Conservation (phyloP, 208 protist genomes). For the Endotrypanum monterogeii region DNA sequence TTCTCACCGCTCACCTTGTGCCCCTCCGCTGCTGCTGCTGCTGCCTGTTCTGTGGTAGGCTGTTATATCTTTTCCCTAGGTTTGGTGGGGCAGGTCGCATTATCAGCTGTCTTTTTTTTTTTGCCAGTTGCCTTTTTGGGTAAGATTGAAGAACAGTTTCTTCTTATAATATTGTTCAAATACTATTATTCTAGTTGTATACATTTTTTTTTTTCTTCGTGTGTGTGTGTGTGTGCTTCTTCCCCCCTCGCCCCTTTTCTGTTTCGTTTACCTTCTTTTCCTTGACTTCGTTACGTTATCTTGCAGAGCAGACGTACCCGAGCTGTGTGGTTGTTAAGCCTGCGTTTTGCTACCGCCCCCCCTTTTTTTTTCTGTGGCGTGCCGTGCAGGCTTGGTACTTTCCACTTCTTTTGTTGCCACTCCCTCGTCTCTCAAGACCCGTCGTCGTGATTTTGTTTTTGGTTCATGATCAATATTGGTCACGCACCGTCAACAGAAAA, state of each 20-base stretch:
- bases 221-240: not conserved
- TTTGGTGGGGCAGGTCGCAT: not conserved
- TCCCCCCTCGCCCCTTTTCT: not conserved
- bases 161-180: not conserved
- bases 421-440: not conserved
- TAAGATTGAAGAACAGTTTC: not conserved
- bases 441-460: not conserved
- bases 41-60: not conserved
- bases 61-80: not conserved
- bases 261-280: not conserved
- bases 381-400: not conserved
- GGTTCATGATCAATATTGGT: not conserved
- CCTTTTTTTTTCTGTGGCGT: not conserved
- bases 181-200: not conserved
- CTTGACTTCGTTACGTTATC: not conserved
- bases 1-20: too few species aligned
- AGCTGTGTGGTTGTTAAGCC: not conserved
- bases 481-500: not conserved
- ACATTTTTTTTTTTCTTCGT: not conserved
- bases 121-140: not conserved
- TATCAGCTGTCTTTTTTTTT: not conserved
- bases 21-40: not conserved
- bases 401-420: slow-evolving; percentile 21
- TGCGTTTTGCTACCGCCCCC: not conserved
- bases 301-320: not conserved